These are phyloP conservation scores for Pyricularia sp. DNA, from an alignment of 2,329 filamentous ascomycete genomes.

Conservation along the genomic window DNA sequence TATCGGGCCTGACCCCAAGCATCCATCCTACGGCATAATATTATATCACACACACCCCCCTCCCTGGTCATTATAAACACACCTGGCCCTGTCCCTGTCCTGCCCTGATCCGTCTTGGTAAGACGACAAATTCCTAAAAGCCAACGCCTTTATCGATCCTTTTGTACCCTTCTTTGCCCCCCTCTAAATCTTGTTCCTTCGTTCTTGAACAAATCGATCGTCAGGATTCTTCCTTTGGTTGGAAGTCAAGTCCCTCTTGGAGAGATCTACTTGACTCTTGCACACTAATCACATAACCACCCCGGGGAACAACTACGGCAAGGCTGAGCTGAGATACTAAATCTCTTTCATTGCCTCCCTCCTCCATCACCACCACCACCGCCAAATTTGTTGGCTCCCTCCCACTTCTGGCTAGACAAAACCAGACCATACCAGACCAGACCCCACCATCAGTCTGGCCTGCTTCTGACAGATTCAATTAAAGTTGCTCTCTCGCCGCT, in stretches of 20 bases:
- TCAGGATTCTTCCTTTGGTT: neutral
- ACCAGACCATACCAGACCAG: neutral
- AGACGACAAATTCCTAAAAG: neutral
- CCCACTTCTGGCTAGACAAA: neutral
- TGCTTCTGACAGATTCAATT: neutral
- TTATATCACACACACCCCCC: neutral
- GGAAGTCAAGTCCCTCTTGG: neutral
- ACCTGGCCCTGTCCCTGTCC: neutral
- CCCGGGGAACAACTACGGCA: neutral
- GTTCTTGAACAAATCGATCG: neutral
- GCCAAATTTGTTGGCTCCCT: neutral
- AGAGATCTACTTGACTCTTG: neutral
- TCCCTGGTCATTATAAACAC: neutral
- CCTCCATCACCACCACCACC: neutral
- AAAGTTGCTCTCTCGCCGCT: neutral
- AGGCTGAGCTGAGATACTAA: neutral
- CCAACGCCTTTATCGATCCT: neutral
- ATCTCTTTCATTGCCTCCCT: neutral
- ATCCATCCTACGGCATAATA: neutral
- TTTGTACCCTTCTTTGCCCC: neutral
- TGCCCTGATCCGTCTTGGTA: neutral
- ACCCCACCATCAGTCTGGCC: neutral
- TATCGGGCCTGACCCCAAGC: neutral
- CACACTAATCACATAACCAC: neutral
- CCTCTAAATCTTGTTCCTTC: neutral